Base-by-base conservation (phyloP, 2,329 filamentous ascomycete genomes). In the Nigrospora oryzae region DNA sequence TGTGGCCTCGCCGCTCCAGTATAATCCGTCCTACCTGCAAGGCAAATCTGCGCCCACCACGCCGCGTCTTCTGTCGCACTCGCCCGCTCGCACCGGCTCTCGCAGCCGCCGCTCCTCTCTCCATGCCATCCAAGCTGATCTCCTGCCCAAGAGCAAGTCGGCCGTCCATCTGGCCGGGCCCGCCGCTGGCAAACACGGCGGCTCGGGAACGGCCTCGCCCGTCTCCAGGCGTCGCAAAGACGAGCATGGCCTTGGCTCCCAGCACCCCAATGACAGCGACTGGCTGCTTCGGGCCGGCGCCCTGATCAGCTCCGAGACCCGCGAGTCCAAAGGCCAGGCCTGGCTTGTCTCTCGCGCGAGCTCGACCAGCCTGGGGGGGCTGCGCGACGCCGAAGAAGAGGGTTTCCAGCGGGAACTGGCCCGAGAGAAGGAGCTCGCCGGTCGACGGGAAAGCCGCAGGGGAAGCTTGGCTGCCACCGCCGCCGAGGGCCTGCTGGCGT, bases 281-380 rank as follows among this genome's bases (percentile, higher is more conserved):
- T 86, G 82, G 81, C 64, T 86, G 38, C 67, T 83, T 19, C 73
- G 81, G 30, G 74, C 80, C 1, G 81, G 81, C 39, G 79, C 79
- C 7, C 58, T 82, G 39, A 75, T 86, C 53, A 75, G 75, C 46
- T 74, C 72, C 42, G 78, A 81, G 57, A 70, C 80, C 15, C 69
- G 81, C 46, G 82, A 86, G 57, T 81, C 69, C 55, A 85, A 85
- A 62, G 83, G 83, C 13, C 81, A 86, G 61, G 66, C 75, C 13
- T 86, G 83, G 83, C 72, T 86, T 16, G 68, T 77, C n/a, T 78
- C 79, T 19, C 71, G 79, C 39, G 77, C 75, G 44, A 83, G 79
- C 57, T 83, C 80, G 2, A 84, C 79, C 10, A 82, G 75, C 55
- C 68, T 84, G 15, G 64, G 71, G 1, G 75, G 69, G 19, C 61